Conservation (phyloP, 495 filamentous ascomycete genomes). For the Aspergillus coremiiformis region DNA sequence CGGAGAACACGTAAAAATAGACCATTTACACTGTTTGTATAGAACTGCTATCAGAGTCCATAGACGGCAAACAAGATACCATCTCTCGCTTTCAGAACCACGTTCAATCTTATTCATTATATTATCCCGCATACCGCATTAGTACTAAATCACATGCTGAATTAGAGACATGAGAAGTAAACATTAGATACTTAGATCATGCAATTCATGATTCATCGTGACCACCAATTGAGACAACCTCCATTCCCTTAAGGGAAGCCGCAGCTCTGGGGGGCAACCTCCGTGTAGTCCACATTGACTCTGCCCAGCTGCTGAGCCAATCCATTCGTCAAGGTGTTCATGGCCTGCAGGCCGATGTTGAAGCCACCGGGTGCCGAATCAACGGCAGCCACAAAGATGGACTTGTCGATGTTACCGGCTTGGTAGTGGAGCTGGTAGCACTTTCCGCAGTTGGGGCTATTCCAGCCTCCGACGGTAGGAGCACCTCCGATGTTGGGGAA, state of each 20-base stretch:
- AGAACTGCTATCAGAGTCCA: not conserved
- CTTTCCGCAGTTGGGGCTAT: slow-evolving; percentile 55
- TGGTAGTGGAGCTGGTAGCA: slow-evolving; percentile 59
- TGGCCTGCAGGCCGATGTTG: slow-evolving; percentile 56
- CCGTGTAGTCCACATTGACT: slow-evolving; percentile 42
- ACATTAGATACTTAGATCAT: not conserved
- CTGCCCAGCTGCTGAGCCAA: slow-evolving; percentile 49
- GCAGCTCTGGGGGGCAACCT: slow-evolving; percentile 36
- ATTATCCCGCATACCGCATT: not conserved
- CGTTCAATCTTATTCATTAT: not conserved
- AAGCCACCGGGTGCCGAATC: slow-evolving; percentile 55
- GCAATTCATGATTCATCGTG: not conserved
- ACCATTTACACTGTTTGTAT: not conserved
- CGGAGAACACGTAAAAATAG: not conserved
- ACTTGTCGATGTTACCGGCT: slow-evolving; percentile 31
- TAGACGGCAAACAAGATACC: not conserved
- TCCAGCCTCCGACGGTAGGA: slow-evolving; percentile 51
- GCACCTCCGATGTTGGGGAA: slow-evolving; percentile 60
- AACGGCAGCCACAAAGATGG: slow-evolving; percentile 59
- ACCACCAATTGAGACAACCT: not conserved
- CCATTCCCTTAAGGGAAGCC: slow-evolving; percentile 19
- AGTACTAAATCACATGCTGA: not conserved
- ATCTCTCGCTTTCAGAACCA: not conserved
- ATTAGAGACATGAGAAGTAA: not conserved
- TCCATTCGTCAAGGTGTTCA: slow-evolving; percentile 58